Percentiles rank a stretch among this genome's conserved stretches.
These are phyloP conservation scores for Ceratobasidium sp. DNA, from an alignment of 1,284 basidiomycete genomes.

Conservation along the genomic window DNA sequence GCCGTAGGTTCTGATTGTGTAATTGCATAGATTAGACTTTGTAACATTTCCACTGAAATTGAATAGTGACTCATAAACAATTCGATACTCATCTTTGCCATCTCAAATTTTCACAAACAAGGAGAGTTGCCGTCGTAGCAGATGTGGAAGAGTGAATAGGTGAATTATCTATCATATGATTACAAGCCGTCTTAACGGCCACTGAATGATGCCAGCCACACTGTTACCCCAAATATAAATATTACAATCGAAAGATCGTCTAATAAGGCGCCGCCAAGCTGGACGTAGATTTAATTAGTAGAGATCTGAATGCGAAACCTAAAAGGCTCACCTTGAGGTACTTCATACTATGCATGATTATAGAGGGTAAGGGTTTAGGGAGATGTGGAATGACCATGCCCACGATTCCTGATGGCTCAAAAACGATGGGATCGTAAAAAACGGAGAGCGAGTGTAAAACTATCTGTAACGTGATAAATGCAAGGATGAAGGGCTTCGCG, in stretches of 20 bases:
- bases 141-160: not conserved
- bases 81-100: too few relatives aligned
- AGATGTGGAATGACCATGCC: constrained; percentile 55
- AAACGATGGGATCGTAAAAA: constrained; percentile 69
- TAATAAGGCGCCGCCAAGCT: constrained; percentile 27
- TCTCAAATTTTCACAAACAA: too few relatives aligned
- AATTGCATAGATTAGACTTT: constrained; percentile 4
- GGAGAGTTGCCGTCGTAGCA: too few relatives aligned
- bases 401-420: constrained; percentile 1
- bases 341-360: constrained; percentile 68
- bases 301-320: not conserved
- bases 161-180: constrained; percentile 23
- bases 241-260: constrained; percentile 40
- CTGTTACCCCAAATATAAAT: constrained; percentile 35
- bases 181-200: constrained; percentile 21
- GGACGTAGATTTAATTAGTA: not conserved
- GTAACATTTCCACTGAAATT: too few relatives aligned
- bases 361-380: constrained; percentile 68
- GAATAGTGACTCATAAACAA: not conserved
- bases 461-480: constrained; percentile 74
- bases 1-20: not conserved
- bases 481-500: constrained; percentile 81
- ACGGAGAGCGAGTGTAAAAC: constrained; percentile 74
- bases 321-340: constrained; percentile 68
- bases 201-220: constrained; percentile 7